These are phyloP conservation scores for Nitzschia sp. DNA, from an alignment of 108 stramenopile species.

Conservation along the genomic window DNA sequence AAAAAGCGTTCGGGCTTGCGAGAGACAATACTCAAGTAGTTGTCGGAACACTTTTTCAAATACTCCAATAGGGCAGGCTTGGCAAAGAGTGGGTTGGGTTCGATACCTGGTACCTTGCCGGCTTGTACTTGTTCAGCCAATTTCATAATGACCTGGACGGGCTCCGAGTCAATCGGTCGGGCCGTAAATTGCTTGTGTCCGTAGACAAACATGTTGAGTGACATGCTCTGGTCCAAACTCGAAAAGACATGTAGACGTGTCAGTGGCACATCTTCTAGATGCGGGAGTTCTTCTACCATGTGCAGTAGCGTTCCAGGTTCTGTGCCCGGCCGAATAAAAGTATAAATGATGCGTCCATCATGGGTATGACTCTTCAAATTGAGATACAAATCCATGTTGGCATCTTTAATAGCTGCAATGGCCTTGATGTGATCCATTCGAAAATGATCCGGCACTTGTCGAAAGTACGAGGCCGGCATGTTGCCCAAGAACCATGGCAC, in stretches of 20 bases:
- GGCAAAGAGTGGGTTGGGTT: constrained; percentile 52
- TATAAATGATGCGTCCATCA: constrained; percentile 73
- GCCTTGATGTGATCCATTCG: constrained; percentile 98
- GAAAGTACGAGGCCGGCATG: constrained; percentile 93
- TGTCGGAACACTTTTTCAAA: constrained; percentile 75
- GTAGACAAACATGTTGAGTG: constrained; percentile 92
- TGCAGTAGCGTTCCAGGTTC: constrained; percentile 72
- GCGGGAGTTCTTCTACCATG: constrained; percentile 74
- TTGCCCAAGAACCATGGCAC: constrained; percentile 97
- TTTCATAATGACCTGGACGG: constrained; percentile 53
- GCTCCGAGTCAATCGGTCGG: constrained; percentile 19
- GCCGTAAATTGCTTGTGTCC: constrained; percentile 39
- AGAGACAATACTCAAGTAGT: constrained; percentile 62
- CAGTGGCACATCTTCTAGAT: constrained; percentile 51
- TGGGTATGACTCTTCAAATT: constrained; percentile 69
- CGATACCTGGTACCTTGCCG: constrained; percentile 22
- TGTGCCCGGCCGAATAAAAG: constrained; percentile 88
- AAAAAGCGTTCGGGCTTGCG: constrained; percentile 81
- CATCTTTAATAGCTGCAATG: constrained; percentile 86
- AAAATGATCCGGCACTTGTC: constrained; percentile 86
- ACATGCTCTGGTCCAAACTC: constrained; percentile 81
- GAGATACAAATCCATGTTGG: constrained; percentile 73
- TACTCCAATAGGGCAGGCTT: constrained; percentile 68
- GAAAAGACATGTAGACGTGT: constrained; percentile 88
- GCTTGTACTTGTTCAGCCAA: constrained; percentile 65